These are phyloP conservation scores for Mediolabrus comicus DNA, from an alignment of 108 stramenopile genomes.

Conservation along the genomic window DNA sequence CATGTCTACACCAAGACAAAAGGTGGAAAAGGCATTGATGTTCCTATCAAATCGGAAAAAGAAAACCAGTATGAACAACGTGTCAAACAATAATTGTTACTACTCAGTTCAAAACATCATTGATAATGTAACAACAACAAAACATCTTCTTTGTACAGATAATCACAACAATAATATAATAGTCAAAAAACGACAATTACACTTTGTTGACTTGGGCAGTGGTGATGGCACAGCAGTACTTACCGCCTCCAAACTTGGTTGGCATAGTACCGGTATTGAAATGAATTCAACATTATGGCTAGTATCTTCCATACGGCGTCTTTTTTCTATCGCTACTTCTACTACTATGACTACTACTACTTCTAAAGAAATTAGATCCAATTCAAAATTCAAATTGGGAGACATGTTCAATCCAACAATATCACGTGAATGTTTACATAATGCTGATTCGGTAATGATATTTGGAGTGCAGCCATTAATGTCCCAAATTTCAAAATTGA, in stretches of 20 bases:
- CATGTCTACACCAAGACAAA: conserved; percentile 80
- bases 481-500: conserved; percentile 56
- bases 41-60: conserved; percentile 22
- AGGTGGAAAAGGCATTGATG: conserved; percentile 58
- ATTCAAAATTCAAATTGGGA: conserved; percentile 39
- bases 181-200: conserved; percentile 2
- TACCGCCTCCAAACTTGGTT: conserved; percentile 51
- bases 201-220: conserved; percentile 70
- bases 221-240: conserved; percentile 76
- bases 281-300: conserved; percentile 73
- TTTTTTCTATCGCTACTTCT: conserved; percentile 28
- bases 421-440: conserved; percentile 2
- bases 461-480: conserved; percentile 77
- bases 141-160: not conserved
- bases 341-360: too few relatives aligned
- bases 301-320: conserved; percentile 57
- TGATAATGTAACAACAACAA: not conserved
- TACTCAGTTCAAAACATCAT: not conserved
- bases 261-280: conserved; percentile 65
- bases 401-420: conserved; percentile 52
- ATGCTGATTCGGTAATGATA: conserved; percentile 72
- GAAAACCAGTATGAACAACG: conserved; percentile 1
- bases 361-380: conserved; percentile 18
- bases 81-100: conserved; percentile 3
- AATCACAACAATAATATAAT: not conserved